Conservation (phyloP, 2,329 filamentous ascomycete genomes). For the Botryotinia globosa region DNA sequence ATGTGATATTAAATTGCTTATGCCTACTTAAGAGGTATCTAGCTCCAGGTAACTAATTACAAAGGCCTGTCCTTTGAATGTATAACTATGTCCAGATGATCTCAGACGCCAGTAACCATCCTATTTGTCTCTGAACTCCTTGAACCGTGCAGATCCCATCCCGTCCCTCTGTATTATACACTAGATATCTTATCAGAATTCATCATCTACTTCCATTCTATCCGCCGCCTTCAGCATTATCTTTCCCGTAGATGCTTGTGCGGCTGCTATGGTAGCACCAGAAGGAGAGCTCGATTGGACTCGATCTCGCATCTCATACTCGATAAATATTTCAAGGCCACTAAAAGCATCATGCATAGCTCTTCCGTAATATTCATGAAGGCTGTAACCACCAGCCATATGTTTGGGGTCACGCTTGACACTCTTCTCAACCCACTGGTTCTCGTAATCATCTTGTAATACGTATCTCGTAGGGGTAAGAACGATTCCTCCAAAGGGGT, state of each 20-base stretch:
- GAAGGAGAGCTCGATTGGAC: slow-evolving; percentile 35
- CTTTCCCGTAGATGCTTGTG: slow-evolving; percentile 38
- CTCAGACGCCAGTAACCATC: neutral
- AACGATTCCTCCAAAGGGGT: slow-evolving; percentile 77
- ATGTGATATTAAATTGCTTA: slow-evolving; percentile 31
- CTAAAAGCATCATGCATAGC: slow-evolving; percentile 87
- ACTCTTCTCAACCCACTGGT: slow-evolving; percentile 67
- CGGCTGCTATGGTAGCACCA: slow-evolving; percentile 40
- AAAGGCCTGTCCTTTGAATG: slow-evolving; percentile 13
- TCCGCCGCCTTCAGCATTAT: slow-evolving; percentile 34
- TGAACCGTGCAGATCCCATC: neutral
- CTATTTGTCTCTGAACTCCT: slow-evolving; percentile 3
- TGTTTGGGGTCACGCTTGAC: slow-evolving; percentile 64
- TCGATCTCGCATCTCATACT: slow-evolving; percentile 55
- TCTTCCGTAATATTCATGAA: slow-evolving; percentile 76
- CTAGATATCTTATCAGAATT: slow-evolving; percentile 38
- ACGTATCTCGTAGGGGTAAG: slow-evolving; percentile 68
- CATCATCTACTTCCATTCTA: slow-evolving; percentile 51
- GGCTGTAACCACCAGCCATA: slow-evolving; percentile 77
- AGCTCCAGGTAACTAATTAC: slow-evolving; percentile 24
- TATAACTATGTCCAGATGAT: slow-evolving; percentile 10
- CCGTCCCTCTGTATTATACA: neutral
- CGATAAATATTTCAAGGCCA: slow-evolving; percentile 82
- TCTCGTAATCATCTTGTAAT: slow-evolving; percentile 68
- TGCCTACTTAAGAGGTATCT: slow-evolving; percentile 14